Percentiles rank a stretch among this genome's conserved stretches.
These are phyloP conservation scores for Talaromyces funiculosus DNA, from an alignment of 2,329 filamentous ascomycete species.

Conservation along the genomic window DNA sequence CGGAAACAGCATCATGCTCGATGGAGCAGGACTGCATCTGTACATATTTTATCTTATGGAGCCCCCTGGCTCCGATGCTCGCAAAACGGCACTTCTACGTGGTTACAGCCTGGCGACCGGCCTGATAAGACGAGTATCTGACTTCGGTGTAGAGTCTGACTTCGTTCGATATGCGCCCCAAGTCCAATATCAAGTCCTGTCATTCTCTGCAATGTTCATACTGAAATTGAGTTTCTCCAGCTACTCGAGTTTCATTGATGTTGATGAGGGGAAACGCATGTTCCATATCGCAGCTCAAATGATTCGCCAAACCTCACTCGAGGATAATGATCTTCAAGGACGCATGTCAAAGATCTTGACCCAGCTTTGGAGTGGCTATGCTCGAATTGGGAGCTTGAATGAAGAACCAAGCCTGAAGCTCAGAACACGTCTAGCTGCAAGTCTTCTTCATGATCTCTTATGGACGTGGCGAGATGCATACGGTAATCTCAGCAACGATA, in stretches of 20 bases:
- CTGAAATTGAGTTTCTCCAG: slow-evolving; percentile 7
- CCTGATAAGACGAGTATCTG: neutral
- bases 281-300: slow-evolving; percentile 16
- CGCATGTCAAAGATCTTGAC: slow-evolving; percentile 18
- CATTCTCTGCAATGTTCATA: slow-evolving; percentile 6
- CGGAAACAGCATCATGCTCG: slow-evolving; percentile 4
- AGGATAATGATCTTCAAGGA: slow-evolving; percentile 19
- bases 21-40: slow-evolving; percentile 8
- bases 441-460: slow-evolving; percentile 18
- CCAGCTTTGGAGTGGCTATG: slow-evolving; percentile 17
- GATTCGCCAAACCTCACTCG: slow-evolving; percentile 13
- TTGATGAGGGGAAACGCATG: slow-evolving; percentile 15
- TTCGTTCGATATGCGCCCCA: slow-evolving; percentile 1
- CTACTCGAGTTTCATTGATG: slow-evolving; percentile 15
- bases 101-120: slow-evolving; percentile 1
- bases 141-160: neutral
- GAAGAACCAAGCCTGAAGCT: slow-evolving; percentile 16
- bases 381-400: neutral
- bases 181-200: neutral
- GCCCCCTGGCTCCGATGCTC: neutral
- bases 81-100: slow-evolving; percentile 9
- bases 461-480: slow-evolving; percentile 19
- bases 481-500: slow-evolving; percentile 13
- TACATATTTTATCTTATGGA: slow-evolving; percentile 11
- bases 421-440: slow-evolving; percentile 14